Percentiles rank a stretch among this genome's conserved stretches.
These are phyloP conservation scores for Orbilia brochopaga DNA, from an alignment of 2,329 filamentous ascomycete genomes.

Conservation along the genomic window DNA sequence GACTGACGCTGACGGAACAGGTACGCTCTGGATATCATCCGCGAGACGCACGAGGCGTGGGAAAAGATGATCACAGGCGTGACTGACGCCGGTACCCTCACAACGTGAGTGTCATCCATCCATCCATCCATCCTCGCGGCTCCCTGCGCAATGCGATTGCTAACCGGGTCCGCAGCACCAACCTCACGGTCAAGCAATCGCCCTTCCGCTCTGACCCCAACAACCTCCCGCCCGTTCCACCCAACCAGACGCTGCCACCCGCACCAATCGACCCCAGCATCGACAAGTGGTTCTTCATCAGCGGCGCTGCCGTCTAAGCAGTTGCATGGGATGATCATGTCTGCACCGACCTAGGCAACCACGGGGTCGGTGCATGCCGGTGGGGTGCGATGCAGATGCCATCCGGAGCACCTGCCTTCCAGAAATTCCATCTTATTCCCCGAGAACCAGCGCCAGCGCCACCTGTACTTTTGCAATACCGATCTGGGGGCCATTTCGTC, in stretches of 20 bases:
- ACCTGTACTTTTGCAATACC: no score
- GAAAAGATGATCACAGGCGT: slow-evolving; percentile 94
- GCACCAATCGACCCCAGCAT: slow-evolving; percentile 94
- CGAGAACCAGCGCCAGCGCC: no score
- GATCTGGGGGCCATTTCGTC: no score
- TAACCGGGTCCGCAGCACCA: slow-evolving; percentile 68
- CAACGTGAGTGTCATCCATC: slow-evolving; percentile 69
- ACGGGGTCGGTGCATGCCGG: neutral
- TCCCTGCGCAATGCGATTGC: slow-evolving; percentile 46
- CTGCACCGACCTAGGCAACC: neutral
- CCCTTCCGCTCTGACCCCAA: slow-evolving; percentile 71
- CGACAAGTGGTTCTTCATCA: slow-evolving; percentile 99
- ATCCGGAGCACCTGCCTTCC: no score
- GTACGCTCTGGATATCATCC: slow-evolving; percentile 93
- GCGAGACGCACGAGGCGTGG: slow-evolving; percentile 96
- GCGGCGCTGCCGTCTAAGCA: slow-evolving; percentile 81
- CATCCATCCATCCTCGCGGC: neutral
- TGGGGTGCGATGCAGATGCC: neutral
- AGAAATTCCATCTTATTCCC: no score
- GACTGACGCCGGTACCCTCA: slow-evolving; percentile 76
- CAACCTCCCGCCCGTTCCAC: slow-evolving; percentile 77
- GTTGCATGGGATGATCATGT: neutral
- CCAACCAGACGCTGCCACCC: slow-evolving; percentile 77
- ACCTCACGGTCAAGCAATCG: slow-evolving; percentile 77
- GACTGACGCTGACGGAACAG: slow-evolving; percentile 58